These are phyloP conservation scores for Thermoascus crustaceus DNA, from an alignment of 2,329 filamentous ascomycete genomes.

Conservation along the genomic window DNA sequence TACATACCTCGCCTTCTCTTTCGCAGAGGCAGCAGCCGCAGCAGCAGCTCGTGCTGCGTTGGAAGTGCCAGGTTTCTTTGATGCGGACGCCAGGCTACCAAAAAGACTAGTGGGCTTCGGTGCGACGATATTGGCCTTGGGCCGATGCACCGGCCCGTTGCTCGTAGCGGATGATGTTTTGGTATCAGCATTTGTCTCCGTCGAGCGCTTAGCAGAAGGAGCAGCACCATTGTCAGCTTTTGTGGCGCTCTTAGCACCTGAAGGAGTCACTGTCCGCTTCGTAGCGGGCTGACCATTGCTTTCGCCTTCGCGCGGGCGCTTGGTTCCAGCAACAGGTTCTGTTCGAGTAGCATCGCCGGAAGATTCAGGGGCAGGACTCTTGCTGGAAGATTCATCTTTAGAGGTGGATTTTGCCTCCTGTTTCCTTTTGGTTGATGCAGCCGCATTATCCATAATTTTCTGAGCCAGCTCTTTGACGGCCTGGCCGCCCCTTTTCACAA, in stretches of 20 bases:
- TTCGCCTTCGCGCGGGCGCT: constrained; percentile 34
- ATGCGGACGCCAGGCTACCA: constrained; percentile 39
- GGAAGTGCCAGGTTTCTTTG: constrained; percentile 43
- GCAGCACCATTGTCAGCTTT: constrained; percentile 17
- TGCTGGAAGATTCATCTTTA: constrained; percentile 27
- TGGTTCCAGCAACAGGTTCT: constrained; percentile 24
- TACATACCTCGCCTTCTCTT: constrained; percentile 27
- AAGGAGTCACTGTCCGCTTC: constrained; percentile 31
- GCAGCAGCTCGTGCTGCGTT: constrained; percentile 41
- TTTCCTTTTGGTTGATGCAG: constrained; percentile 37
- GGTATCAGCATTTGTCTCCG: constrained; percentile 17
- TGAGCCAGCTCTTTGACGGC: constrained; percentile 48
- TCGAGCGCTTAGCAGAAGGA: constrained; percentile 20
- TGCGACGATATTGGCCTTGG: constrained; percentile 31
- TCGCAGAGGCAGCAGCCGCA: constrained; percentile 19
- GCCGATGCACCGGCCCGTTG: constrained; percentile 19
- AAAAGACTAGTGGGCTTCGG: constrained; percentile 41
- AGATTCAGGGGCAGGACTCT: constrained; percentile 9
- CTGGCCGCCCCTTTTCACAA: constrained; percentile 52
- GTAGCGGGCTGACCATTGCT: constrained; percentile 24
- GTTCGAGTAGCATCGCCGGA: constrained; percentile 10
- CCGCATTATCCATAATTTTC: constrained; percentile 45
- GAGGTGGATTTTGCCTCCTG: constrained; percentile 29
- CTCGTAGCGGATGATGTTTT: constrained; percentile 21
- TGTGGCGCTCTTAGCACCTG: constrained; percentile 24